These are phyloP conservation scores for Pyrrhoderma lamaoense DNA, from an alignment of 1,284 basidiomycete genomes.

Conservation along the genomic window DNA sequence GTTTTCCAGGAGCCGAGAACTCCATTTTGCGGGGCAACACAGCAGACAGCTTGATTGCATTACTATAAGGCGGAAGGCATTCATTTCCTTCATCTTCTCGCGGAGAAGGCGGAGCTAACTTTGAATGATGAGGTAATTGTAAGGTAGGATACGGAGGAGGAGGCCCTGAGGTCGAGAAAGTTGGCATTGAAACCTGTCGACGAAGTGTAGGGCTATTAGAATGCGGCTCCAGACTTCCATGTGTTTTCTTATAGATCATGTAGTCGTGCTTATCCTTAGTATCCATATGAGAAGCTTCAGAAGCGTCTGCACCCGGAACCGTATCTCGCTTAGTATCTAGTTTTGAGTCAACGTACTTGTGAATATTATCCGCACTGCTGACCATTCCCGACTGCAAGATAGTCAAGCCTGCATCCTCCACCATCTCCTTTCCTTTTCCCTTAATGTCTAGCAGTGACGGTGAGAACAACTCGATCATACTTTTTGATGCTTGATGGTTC, in stretches of 20 bases:
- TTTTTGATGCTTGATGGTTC: slow-evolving; percentile 56
- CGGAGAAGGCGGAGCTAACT: slow-evolving; percentile 19
- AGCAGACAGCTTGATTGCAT: slow-evolving; percentile 77
- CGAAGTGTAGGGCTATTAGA: slow-evolving; percentile 25
- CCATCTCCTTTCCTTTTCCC: slow-evolving; percentile 3
- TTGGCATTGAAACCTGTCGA: slow-evolving; percentile 52
- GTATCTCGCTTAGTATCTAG: too few species aligned
- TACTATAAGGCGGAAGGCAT: slow-evolving; percentile 75
- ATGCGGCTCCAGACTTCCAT: neutral
- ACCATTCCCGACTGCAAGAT: too few species aligned
- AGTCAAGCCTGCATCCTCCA: too few species aligned
- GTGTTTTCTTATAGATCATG: too few species aligned
- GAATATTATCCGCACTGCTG: too few species aligned
- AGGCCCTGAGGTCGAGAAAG: slow-evolving; percentile 37
- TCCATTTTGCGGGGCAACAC: slow-evolving; percentile 93
- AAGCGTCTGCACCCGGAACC: too few species aligned
- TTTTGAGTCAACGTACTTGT: too few species aligned
- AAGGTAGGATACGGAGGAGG: slow-evolving; percentile 50
- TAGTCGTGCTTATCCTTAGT: neutral
- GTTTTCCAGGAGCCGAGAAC: slow-evolving; percentile 78
- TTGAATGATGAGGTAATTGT: slow-evolving; percentile 9
- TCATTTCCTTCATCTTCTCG: slow-evolving; percentile 74
- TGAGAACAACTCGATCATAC: slow-evolving; percentile 44
- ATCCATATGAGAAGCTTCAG: neutral
- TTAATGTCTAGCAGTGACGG: slow-evolving; percentile 14